Percentiles rank a stretch among this genome's conserved stretches.
Evolutionary conservation across 768 basidiomycete genomes (phyloP).

Genomic region (Rubroboletus satanas): DNA sequence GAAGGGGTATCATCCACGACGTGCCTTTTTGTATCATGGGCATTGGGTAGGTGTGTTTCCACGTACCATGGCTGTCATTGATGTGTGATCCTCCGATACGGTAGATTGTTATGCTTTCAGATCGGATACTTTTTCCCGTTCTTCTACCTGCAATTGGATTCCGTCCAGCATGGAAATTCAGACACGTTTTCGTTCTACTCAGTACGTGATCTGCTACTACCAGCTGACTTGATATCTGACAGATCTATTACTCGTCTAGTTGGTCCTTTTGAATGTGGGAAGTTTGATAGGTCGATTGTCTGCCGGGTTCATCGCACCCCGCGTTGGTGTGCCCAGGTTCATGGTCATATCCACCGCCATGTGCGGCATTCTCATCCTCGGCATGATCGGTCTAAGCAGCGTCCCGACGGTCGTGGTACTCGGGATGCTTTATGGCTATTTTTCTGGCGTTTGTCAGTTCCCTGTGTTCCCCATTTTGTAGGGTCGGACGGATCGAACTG

Average conservation of each 20-base stretch:
- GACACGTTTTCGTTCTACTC: constrained; percentile 52
- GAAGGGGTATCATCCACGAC: no score
- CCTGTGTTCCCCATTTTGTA: not conserved
- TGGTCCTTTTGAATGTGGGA: constrained; percentile 51
- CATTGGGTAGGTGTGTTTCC: constrained; percentile 20
- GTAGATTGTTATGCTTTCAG: constrained; percentile 27
- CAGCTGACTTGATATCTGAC: not conserved
- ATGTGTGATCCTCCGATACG: not conserved
- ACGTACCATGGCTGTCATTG: not conserved
- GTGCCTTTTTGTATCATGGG: no score
- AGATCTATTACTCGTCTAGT: constrained; percentile 22
- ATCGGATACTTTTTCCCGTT: constrained; percentile 47
- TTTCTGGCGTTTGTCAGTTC: constrained; percentile 39
- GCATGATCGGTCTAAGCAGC: constrained; percentile 39
- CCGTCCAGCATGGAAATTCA: constrained; percentile 45
- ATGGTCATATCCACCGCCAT: constrained; percentile 33
- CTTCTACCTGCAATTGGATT: constrained; percentile 55
- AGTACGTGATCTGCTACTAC: constrained; percentile 28
- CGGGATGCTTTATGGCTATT: constrained; percentile 45
- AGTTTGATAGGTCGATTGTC: constrained; percentile 50
- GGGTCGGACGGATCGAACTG: not conserved
- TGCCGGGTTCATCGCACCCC: constrained; percentile 41
- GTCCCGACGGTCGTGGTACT: constrained; percentile 37
- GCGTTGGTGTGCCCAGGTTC: constrained; percentile 41
- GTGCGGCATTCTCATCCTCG: constrained; percentile 39